These are phyloP conservation scores for Xylaria venustula DNA, from an alignment of 495 filamentous ascomycete species.

Conservation along the genomic window DNA sequence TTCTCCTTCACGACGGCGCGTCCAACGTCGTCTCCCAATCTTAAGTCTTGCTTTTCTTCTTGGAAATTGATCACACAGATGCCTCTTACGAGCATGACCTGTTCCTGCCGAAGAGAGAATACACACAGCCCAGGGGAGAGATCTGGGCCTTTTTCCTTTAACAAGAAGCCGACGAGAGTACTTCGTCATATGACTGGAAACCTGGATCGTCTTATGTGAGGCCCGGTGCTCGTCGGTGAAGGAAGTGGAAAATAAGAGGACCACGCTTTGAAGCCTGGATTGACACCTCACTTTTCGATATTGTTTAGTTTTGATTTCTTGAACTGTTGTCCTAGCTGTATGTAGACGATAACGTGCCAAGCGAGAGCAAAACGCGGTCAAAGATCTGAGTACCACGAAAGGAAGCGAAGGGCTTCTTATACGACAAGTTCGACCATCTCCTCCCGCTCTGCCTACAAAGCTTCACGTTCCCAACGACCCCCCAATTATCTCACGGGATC, in stretches of 20 bases:
- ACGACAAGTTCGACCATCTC: not conserved
- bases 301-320: not conserved
- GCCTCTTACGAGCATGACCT: slow-evolving; percentile 13
- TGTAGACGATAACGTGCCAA: not conserved
- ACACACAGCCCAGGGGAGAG: not conserved
- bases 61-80: slow-evolving; percentile 6
- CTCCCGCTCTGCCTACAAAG: not conserved
- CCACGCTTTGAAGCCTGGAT: not conserved
- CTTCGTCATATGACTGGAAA: slow-evolving; percentile 1
- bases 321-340: not conserved
- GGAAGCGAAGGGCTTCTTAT: slow-evolving; percentile 7
- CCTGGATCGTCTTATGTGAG: slow-evolving; percentile 2
- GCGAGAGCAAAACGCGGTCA: slow-evolving; percentile 2
- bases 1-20: not conserved
- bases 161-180: slow-evolving; percentile 6
- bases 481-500: not conserved
- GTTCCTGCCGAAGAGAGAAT: not conserved
- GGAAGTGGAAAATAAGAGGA: not conserved
- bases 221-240: slow-evolving; percentile 9
- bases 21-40: slow-evolving; percentile 1
- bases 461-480: slow-evolving; percentile 6
- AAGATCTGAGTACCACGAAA: not conserved
- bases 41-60: slow-evolving; percentile 11
- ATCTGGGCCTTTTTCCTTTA: not conserved
- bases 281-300: not conserved